Percentiles rank a stretch among this genome's conserved stretches.
Conservation (phyloP, 208 protist genomes). For the Acanthamoeba quina region DNA sequence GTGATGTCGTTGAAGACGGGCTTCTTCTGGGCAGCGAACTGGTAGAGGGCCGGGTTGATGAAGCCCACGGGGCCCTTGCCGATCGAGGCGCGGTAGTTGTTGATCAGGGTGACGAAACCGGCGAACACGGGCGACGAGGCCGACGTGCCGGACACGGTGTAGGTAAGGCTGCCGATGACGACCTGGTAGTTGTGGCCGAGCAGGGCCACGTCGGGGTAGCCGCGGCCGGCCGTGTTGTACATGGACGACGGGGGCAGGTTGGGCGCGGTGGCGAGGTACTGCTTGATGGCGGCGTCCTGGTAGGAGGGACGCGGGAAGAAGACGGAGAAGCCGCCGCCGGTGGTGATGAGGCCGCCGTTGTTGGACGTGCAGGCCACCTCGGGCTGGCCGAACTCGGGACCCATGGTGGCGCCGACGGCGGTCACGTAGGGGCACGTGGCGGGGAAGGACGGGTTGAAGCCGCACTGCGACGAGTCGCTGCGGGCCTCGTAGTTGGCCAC, state of each 20-base stretch:
- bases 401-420: slow-evolving; percentile 82
- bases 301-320: slow-evolving; percentile 58
- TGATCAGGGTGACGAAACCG: slow-evolving; percentile 79
- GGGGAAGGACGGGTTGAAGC: slow-evolving; percentile 80
- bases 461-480: slow-evolving; percentile 52
- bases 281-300: slow-evolving; percentile 74
- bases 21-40: background rate
- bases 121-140: slow-evolving; percentile 81
- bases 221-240: slow-evolving; percentile 77
- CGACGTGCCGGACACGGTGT: slow-evolving; percentile 76
- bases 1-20: slow-evolving; percentile 81
- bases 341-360: slow-evolving; percentile 83
- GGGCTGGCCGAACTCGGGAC: slow-evolving; percentile 45
- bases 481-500: slow-evolving; percentile 75
- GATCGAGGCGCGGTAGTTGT: slow-evolving; percentile 1
- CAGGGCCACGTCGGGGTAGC: slow-evolving; percentile 85
- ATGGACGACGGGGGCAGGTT: slow-evolving; percentile 63
- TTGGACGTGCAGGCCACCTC: slow-evolving; percentile 78
- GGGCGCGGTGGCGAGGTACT: slow-evolving; percentile 61
- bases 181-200: slow-evolving; percentile 80
- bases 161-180: slow-evolving; percentile 43
- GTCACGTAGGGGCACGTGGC: slow-evolving; percentile 82
- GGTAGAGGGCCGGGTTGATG: slow-evolving; percentile 83
- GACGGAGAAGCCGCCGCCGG: slow-evolving; percentile 85
- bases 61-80: slow-evolving; percentile 79